phyloP scores from a whole-genome alignment of 2,329 filamentous ascomycete species.

The Byssochlamys sp. region DNA sequence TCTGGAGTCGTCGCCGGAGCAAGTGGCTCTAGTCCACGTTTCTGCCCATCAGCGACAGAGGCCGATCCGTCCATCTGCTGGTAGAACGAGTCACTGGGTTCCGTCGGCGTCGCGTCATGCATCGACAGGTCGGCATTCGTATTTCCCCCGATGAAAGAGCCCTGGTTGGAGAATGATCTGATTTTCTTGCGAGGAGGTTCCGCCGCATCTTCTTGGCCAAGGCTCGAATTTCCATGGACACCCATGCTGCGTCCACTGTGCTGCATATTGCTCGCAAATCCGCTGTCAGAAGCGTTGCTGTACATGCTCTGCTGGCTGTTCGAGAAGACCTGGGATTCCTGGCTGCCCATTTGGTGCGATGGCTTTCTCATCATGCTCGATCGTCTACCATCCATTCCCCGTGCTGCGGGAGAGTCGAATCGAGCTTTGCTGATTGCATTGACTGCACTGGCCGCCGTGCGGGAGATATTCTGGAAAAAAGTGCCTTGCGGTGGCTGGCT shows the following conservation, averaged over 20 bases:
- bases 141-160: slow-evolving; percentile 25
- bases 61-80: slow-evolving; percentile 29
- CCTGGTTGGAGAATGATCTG: slow-evolving; percentile 46
- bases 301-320: slow-evolving; percentile 73
- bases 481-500: slow-evolving; percentile 62
- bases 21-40: slow-evolving; percentile 31
- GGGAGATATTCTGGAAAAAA: slow-evolving; percentile 95
- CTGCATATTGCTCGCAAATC: slow-evolving; percentile 58
- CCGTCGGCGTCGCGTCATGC: slow-evolving; percentile 35
- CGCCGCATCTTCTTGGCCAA: slow-evolving; percentile 46
- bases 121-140: slow-evolving; percentile 27
- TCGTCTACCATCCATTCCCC: slow-evolving; percentile 54
- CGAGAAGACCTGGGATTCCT: slow-evolving; percentile 56
- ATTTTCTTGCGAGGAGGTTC: slow-evolving; percentile 77
- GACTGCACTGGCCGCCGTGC: slow-evolving; percentile 82
- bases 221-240: slow-evolving; percentile 34
- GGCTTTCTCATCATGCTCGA: slow-evolving; percentile 63
- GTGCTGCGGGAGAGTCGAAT: slow-evolving; percentile 74
- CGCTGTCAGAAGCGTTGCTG: slow-evolving; percentile 64
- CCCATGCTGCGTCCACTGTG: slow-evolving; percentile 34
- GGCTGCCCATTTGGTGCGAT: slow-evolving; percentile 51
- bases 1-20: slow-evolving; percentile 50
- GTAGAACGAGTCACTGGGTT: slow-evolving; percentile 39
- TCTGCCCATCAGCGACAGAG: slow-evolving; percentile 19
- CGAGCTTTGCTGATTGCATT: slow-evolving; percentile 94